Percentiles rank a stretch among this genome's conserved stretches.
These are phyloP conservation scores for Spiromastix sp. DNA, from an alignment of 2,329 filamentous ascomycete genomes.

Conservation along the genomic window DNA sequence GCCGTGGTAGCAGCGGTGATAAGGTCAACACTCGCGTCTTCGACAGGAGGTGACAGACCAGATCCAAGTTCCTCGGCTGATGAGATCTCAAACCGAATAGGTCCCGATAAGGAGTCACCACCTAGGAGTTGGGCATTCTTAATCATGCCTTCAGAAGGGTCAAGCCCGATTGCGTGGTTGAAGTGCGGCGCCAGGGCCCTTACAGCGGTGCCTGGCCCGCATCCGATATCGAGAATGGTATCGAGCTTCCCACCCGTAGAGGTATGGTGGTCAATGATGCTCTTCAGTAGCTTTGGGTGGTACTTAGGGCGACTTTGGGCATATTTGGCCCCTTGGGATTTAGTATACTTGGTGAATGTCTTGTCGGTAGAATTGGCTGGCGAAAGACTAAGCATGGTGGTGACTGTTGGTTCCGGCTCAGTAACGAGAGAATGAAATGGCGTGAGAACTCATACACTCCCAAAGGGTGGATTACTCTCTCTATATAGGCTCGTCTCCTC, in stretches of 20 bases:
- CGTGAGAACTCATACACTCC: too few species aligned
- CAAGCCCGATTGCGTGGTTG: conserved; percentile 37
- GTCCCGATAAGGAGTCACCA: conserved; percentile 19
- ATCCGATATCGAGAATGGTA: conserved; percentile 45
- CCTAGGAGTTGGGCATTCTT: conserved; percentile 31
- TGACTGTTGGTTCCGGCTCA: too few species aligned
- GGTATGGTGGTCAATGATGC: conserved; percentile 38
- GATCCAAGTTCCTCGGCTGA: conserved; percentile 36
- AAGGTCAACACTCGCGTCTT: conserved; percentile 36
- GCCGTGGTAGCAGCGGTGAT: conserved; percentile 41
- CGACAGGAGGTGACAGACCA: conserved; percentile 18
- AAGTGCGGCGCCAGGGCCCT: conserved; percentile 40
- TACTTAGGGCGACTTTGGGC: conserved; percentile 41
- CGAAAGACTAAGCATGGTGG: too few species aligned
- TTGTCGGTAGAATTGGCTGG: too few species aligned
- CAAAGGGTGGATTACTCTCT: too few species aligned
- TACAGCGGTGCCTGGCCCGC: conserved; percentile 44
- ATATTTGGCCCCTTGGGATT: conserved; percentile 19
- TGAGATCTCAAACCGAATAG: conserved; percentile 34
- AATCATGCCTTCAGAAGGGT: conserved; percentile 47
- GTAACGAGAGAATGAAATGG: too few species aligned
- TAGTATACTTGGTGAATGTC: conserved; percentile 16
- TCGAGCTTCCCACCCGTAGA: conserved; percentile 35
- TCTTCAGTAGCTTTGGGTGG: conserved; percentile 36
- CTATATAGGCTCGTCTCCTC: too few species aligned